These are phyloP conservation scores for Deuterostichococcus epilithicus DNA, from an alignment of 139 green algal species.

Conservation along the genomic window DNA sequence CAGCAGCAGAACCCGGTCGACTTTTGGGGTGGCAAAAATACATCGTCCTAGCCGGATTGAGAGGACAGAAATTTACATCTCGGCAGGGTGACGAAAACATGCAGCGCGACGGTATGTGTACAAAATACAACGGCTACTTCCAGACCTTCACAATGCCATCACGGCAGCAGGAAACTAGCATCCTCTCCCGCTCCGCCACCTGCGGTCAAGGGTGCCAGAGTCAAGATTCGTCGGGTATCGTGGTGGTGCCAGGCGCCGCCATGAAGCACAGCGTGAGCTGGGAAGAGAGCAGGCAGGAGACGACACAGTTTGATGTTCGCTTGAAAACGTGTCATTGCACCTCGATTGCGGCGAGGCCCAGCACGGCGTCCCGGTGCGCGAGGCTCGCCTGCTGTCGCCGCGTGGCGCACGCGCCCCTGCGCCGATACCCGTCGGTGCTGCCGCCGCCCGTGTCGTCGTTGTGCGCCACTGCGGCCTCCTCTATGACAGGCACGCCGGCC, in stretches of 20 bases:
- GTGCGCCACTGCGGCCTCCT: constrained; percentile 43
- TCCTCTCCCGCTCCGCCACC: constrained; percentile 35
- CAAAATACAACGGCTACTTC: constrained; percentile 37
- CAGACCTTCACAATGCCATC: constrained; percentile 86
- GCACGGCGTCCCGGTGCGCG: constrained; percentile 58
- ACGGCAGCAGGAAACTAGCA: constrained; percentile 66
- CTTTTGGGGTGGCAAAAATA: no score
- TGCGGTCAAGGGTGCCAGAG: not conserved
- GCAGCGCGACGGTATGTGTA: not conserved
- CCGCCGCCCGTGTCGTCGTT: constrained; percentile 11
- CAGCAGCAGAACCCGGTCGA: no score
- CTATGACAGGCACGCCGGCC: constrained; percentile 51
- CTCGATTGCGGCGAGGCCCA: constrained; percentile 43
- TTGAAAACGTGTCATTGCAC: not conserved
- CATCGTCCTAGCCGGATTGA: no score
- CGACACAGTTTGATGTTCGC: no score
- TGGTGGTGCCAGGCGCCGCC: no score
- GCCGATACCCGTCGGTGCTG: constrained; percentile 2
- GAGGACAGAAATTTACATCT: no score
- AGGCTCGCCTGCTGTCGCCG: constrained; percentile 23
- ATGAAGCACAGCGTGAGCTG: no score
- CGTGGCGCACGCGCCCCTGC: constrained; percentile 30
- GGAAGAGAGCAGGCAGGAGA: not conserved
- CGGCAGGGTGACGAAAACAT: no score
- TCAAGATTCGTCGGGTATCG: no score